These are phyloP conservation scores for Aspergillus fischeri DNA, from an alignment of 2,329 filamentous ascomycete species.

Conservation along the genomic window DNA sequence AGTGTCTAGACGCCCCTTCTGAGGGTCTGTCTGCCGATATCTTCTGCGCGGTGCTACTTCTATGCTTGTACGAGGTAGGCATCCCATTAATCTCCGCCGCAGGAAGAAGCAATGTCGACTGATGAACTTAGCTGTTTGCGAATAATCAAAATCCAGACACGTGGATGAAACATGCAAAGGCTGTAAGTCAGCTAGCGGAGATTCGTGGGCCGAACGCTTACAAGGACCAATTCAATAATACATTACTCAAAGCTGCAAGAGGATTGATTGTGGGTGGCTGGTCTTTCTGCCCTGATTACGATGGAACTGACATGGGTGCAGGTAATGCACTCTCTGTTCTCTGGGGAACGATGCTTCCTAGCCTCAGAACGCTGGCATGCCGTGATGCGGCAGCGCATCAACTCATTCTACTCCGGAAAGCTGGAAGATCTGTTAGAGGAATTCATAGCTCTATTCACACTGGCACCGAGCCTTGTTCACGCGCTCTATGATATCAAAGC, in stretches of 20 bases:
- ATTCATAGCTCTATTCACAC: slow-evolving; percentile 25
- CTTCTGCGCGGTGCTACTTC: slow-evolving; percentile 27
- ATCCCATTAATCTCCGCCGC: not conserved
- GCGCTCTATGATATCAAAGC: slow-evolving; percentile 20
- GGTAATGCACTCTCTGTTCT: slow-evolving; percentile 30
- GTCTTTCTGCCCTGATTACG: not conserved
- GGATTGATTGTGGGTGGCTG: slow-evolving; percentile 22
- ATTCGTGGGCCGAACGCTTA: slow-evolving; percentile 21
- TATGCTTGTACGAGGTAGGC: slow-evolving; percentile 28
- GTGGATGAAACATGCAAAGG: slow-evolving; percentile 30
- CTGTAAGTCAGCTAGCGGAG: slow-evolving; percentile 21
- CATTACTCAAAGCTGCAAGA: slow-evolving; percentile 22
- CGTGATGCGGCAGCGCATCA: slow-evolving; percentile 21
- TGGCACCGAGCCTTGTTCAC: slow-evolving; percentile 24
- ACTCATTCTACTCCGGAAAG: slow-evolving; percentile 6
- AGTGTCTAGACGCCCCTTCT: slow-evolving; percentile 12
- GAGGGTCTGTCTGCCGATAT: slow-evolving; percentile 24
- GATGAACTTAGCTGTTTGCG: slow-evolving; percentile 21
- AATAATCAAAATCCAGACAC: slow-evolving; percentile 20
- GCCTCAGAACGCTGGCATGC: slow-evolving; percentile 22
- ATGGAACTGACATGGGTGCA: slow-evolving; percentile 4
- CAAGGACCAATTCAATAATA: slow-evolving; percentile 18
- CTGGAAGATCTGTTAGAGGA: slow-evolving; percentile 21
- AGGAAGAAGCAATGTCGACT: not conserved
- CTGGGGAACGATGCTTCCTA: slow-evolving; percentile 23